Conservation (phyloP, 306 rosid genomes). For the Lathyrus sativus region DNA sequence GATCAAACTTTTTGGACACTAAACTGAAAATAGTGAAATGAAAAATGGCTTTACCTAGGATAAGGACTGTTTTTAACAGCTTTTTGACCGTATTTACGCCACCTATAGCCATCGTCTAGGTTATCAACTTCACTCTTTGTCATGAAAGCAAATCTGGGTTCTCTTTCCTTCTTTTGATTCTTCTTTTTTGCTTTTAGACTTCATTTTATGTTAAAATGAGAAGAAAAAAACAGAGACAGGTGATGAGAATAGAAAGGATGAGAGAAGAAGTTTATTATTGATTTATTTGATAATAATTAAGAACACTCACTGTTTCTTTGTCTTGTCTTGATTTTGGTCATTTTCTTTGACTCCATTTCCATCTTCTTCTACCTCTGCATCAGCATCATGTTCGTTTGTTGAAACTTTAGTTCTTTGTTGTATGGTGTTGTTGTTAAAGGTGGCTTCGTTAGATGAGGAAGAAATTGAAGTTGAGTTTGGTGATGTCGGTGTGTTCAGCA, state of each 20-base stretch:
- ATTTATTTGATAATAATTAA: not conserved
- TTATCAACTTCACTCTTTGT: slow-evolving; percentile 75
- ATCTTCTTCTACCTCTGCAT: slow-evolving; percentile 8
- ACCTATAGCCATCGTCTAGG: slow-evolving; percentile 75
- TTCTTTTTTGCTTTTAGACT: slow-evolving; percentile 46
- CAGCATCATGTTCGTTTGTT: slow-evolving; percentile 16
- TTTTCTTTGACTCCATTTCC: slow-evolving; percentile 28
- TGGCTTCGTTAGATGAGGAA: slow-evolving; percentile 64
- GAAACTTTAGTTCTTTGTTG: slow-evolving; percentile 17
- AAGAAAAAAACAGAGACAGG: slow-evolving; percentile 18
- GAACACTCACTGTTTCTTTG: slow-evolving; percentile 62
- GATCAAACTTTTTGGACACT: no score
- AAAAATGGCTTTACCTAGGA: slow-evolving; percentile 53
- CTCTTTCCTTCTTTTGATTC: slow-evolving; percentile 59
- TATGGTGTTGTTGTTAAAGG: slow-evolving; percentile 6
- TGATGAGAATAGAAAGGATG: not conserved
- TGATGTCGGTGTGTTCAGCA: slow-evolving; percentile 56
- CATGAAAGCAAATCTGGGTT: slow-evolving; percentile 65
- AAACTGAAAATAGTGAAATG: not conserved
- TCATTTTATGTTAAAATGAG: not conserved
- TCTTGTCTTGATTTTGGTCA: slow-evolving; percentile 56
- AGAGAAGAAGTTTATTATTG: not conserved
- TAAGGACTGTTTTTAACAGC: slow-evolving; percentile 77
- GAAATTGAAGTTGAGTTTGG: slow-evolving; percentile 75
- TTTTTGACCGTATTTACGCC: slow-evolving; percentile 87